Base-by-base conservation (phyloP, 176 grass and related monocot species). In the Poa pratensis region DNA sequence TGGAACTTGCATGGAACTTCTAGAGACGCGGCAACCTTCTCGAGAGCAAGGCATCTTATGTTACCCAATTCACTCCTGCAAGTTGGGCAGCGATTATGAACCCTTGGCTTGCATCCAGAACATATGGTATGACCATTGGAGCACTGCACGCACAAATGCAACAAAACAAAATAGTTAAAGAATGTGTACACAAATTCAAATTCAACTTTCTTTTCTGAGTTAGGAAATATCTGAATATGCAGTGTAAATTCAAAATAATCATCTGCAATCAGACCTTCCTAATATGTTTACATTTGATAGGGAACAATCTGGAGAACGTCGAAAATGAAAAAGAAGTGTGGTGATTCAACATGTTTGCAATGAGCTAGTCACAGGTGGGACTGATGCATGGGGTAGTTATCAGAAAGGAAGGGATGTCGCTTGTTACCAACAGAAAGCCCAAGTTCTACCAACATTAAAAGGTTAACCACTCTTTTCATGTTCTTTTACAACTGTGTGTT, bases 11-110 rank as follows among this genome's bases (percentile, higher is more conserved):
- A 97, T 35, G 95, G 95, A 78, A 97, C 78, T 76, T 93, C 88
- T 78, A 97, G 87, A 28, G 95, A 94, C 27, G 88, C 90, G 28
- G 95, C 95, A 80, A 97, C 93, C 66, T 97, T 97, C 77, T 97
- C 95, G 30, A 97, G 68, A 30, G 95, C 95, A 71, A 97, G 92
- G 30, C 95, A 97, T 82, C 95, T 89, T 91, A 97, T 94, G 69
- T 97, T 97, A 28, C 95, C 95, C 28, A 97, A 67, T 86, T 97
- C 95, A 82, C 94, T 91, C 76, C 95, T 92, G 87, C 95, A 97
- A 40, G 95, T 97, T 34, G 95, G 95, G 28, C 95, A 97, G 20
- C 90, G 92, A 72, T 97, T 97, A 52, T 97, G 95, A 81, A 97
- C 92, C 88, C 90, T 87, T 51, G 90, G 92, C 78, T 97, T 97